phyloP scores from a whole-genome alignment of 1,139 yeast species.

The Geotrichum aggregatum region DNA sequence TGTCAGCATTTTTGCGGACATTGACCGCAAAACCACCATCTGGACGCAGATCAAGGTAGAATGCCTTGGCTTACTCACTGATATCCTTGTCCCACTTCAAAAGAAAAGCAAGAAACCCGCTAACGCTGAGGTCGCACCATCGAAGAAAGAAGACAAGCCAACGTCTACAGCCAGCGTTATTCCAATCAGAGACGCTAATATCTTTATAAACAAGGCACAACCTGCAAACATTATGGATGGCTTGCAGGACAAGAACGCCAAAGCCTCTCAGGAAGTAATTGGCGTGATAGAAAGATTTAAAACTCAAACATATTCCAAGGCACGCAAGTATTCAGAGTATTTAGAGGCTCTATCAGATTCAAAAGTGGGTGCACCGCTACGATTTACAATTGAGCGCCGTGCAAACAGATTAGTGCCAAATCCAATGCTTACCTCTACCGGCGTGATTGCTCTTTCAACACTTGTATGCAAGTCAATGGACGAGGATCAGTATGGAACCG shows the following conservation, averaged over 20 bases:
- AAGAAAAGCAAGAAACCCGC: conserved; percentile 20
- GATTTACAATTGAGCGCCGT: conserved; percentile 36
- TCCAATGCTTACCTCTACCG: conserved; percentile 30
- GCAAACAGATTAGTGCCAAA: conserved; percentile 31
- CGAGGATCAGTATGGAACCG: conserved; percentile 42
- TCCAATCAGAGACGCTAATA: conserved; percentile 22
- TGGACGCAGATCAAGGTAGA: conserved; percentile 30
- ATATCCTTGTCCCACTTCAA: conserved; percentile 17
- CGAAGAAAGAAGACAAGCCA: background rate
- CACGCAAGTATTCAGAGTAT: conserved; percentile 10
- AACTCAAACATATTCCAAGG: conserved; percentile 8
- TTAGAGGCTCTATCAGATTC: conserved; percentile 22
- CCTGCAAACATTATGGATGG: conserved; percentile 24
- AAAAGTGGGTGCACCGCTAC: conserved; percentile 30
- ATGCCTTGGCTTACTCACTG: conserved; percentile 25
- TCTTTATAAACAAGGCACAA: conserved; percentile 17
- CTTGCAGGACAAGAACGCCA: conserved; percentile 32
- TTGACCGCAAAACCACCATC: conserved; percentile 31
- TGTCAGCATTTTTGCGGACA: conserved; percentile 37
- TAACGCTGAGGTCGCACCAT: conserved; percentile 13
- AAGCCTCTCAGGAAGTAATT: conserved; percentile 26
- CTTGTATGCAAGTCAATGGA: conserved; percentile 33
- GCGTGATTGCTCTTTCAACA: conserved; percentile 32
- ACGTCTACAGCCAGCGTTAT: conserved; percentile 7
- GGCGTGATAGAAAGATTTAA: conserved; percentile 18